Conservation (phyloP, 129 eudicot genomes). For the Dittrichia graveolens region DNA sequence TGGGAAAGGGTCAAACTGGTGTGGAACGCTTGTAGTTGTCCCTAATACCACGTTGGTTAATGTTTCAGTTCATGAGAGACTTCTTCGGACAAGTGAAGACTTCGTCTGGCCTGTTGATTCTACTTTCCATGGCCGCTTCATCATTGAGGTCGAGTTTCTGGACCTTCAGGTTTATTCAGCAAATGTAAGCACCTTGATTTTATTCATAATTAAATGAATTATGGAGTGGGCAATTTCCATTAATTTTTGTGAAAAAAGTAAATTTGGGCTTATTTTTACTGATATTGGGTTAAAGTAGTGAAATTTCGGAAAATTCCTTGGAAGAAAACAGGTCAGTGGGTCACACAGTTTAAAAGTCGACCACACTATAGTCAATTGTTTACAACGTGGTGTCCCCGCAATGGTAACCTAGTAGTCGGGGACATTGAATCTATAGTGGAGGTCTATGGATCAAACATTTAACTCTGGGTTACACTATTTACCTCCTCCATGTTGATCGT, state of each 20-base stretch:
- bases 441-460: no score
- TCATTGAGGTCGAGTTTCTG: slow-evolving; percentile 87
- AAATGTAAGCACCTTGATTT: slow-evolving; percentile 52
- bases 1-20: not conserved
- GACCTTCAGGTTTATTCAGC: slow-evolving; percentile 74
- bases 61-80: slow-evolving; percentile 85
- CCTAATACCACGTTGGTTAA: slow-evolving; percentile 12
- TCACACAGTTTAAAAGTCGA: not conserved
- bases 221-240: not conserved
- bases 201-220: not conserved
- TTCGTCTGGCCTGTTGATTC: slow-evolving; percentile 88
- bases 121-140: slow-evolving; percentile 74
- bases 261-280: not conserved
- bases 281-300: not conserved
- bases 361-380: not conserved
- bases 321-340: not conserved
- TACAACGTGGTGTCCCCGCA: not conserved
- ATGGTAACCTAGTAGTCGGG: no score
- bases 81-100: slow-evolving; percentile 80
- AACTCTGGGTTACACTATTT: no score
- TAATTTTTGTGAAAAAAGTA: not conserved
- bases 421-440: no score
- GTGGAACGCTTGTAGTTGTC: slow-evolving; percentile 3
- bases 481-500: no score
- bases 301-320: not conserved